A percentile compares a stretch with the other conserved stretches of the same genome.
These are phyloP conservation scores for Cyberlindnera meyerae DNA, from an alignment of 805 yeast genomes.

Conservation along the genomic window DNA sequence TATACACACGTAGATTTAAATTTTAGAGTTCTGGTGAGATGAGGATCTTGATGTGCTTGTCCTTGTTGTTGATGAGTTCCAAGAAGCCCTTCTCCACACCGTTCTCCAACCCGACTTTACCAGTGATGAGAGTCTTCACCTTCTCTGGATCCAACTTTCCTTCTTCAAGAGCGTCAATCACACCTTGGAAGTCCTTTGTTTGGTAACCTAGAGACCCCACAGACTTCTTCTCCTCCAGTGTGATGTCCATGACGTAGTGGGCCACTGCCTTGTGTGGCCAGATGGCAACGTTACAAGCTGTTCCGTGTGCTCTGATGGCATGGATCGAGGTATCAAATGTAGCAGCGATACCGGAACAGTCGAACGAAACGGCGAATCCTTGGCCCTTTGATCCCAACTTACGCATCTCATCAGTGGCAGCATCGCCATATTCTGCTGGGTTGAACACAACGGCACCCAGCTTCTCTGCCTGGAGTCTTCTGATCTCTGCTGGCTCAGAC, in stretches of 20 bases:
- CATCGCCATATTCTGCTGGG: constrained; percentile 33
- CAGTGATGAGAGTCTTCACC: constrained; percentile 34
- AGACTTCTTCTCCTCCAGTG: constrained; percentile 37
- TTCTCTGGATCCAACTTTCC: constrained; percentile 34
- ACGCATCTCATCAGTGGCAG: constrained; percentile 30
- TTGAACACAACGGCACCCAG: constrained; percentile 43
- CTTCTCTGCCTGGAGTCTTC: constrained; percentile 52
- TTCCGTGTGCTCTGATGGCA: constrained; percentile 38
- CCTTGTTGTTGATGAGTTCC: constrained; percentile 39
- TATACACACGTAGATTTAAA: neutral
- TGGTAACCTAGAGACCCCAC: constrained; percentile 45
- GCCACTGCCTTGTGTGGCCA: constrained; percentile 44
- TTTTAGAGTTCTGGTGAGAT: constrained; percentile 30
- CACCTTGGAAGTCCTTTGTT: constrained; percentile 39
- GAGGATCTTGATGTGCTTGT: constrained; percentile 41
- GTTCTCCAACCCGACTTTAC: constrained; percentile 33
- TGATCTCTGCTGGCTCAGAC: constrained; percentile 54
- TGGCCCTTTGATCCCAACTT: constrained; percentile 34
- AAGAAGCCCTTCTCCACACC: constrained; percentile 39
- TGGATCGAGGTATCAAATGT: constrained; percentile 40
- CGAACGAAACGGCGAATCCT: constrained; percentile 49
- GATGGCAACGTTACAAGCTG: constrained; percentile 43
- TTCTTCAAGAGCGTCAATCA: constrained; percentile 35
- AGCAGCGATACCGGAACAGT: constrained; percentile 47
- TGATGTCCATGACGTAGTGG: constrained; percentile 41